Conservation (phyloP, 2,329 filamentous ascomycete genomes). For the Colletotrichum sp. region DNA sequence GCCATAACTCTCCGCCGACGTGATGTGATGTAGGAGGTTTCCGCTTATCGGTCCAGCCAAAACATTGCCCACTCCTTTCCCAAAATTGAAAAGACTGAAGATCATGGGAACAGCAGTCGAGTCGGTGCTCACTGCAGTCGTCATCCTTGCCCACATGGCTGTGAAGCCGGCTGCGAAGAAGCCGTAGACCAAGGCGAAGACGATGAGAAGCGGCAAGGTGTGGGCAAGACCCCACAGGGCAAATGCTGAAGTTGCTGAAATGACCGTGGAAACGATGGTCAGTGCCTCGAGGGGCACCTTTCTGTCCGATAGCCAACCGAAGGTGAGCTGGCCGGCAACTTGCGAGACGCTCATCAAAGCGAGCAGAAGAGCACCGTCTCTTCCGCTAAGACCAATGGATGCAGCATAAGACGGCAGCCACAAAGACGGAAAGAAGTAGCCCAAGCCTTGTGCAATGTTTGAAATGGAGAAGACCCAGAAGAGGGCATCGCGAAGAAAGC, state of each 20-base stretch:
- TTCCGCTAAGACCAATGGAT: conserved; percentile 39
- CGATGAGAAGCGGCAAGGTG: conserved; percentile 45
- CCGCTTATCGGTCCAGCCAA: conserved; percentile 27
- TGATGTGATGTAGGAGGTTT: conserved; percentile 17
- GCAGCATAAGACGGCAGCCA: conserved; percentile 58
- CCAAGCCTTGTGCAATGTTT: conserved; percentile 55
- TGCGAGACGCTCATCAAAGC: conserved; percentile 52
- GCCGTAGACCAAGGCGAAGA: conserved; percentile 60
- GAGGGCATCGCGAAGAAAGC: conserved; percentile 26
- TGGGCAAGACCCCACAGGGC: conserved; percentile 60
- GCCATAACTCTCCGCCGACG: not conserved
- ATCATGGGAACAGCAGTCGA: conserved; percentile 23
- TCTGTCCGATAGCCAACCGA: conserved; percentile 51
- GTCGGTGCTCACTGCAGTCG: conserved; percentile 28
- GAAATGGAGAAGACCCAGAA: conserved; percentile 46
- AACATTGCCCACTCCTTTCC: conserved; percentile 32
- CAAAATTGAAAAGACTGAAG: conserved; percentile 31
- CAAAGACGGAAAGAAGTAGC: conserved; percentile 60
- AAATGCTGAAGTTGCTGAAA: conserved; percentile 53
- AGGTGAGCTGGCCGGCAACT: conserved; percentile 47
- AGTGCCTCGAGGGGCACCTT: conserved; percentile 49
- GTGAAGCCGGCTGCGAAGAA: conserved; percentile 55
- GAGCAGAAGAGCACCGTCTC: conserved; percentile 49
- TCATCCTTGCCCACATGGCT: conserved; percentile 30
- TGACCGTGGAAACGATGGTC: conserved; percentile 42